These are phyloP conservation scores for Hortiboletus flavorubellus DNA, from an alignment of 768 basidiomycete species.

Conservation along the genomic window DNA sequence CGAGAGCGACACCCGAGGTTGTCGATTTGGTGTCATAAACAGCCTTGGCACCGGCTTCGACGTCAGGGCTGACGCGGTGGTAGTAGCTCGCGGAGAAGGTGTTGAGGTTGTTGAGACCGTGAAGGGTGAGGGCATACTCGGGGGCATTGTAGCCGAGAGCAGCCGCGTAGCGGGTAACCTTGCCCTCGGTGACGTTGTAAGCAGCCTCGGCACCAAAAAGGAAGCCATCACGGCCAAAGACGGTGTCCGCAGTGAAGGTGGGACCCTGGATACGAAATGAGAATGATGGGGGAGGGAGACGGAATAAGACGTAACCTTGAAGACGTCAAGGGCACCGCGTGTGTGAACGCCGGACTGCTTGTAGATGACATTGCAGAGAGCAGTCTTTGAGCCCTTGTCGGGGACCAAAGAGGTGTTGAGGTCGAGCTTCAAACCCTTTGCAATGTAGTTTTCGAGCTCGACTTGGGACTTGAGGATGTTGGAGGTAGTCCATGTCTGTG, in stretches of 20 bases:
- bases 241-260: conserved; percentile 94
- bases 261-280: conserved; percentile 65
- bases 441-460: conserved; percentile 96
- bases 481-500: conserved; percentile 92
- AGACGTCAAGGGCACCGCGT: conserved; percentile 84
- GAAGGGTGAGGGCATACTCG: conserved; percentile 91
- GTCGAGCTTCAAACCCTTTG: conserved; percentile 97
- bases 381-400: conserved; percentile 82
- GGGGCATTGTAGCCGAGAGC: conserved; percentile 95
- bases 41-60: conserved; percentile 95
- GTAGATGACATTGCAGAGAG: conserved; percentile 80
- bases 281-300: background rate
- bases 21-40: conserved; percentile 93
- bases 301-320: conserved; percentile 64
- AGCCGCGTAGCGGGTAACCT: conserved; percentile 86
- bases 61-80: conserved; percentile 89
- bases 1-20: conserved; percentile 80
- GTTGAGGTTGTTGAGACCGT: conserved; percentile 92
- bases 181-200: conserved; percentile 95
- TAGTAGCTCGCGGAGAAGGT: conserved; percentile 96
- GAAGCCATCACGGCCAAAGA: conserved; percentile 95
- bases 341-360: conserved; percentile 96
- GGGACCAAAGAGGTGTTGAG: conserved; percentile 79
- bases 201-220: conserved; percentile 93
- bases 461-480: conserved; percentile 90